Base-by-base conservation (phyloP, 352 stramenopile genomes). In the Globisporangium emineosum region DNA sequence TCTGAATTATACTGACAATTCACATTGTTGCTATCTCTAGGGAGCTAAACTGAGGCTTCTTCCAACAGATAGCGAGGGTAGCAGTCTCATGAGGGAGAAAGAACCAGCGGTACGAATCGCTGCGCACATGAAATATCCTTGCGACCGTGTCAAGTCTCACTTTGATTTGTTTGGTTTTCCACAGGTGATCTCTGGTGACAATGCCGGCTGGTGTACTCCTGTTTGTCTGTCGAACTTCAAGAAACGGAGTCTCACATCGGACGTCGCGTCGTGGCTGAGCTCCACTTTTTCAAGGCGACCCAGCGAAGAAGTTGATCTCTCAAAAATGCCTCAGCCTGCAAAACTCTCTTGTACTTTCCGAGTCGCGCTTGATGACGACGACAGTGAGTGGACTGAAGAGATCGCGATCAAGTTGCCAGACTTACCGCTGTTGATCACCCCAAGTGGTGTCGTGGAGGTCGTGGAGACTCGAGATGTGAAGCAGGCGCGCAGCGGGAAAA, bases 221-320 rank as follows among this genome's bases (percentile, higher is more conserved):
- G 68, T 86, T 12, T 86, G 75, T 30, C 27, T 88, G 23, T 70
- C 78, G 56, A 70, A 72, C 35, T 53, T 59, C 57, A 83, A 82
- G 47, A 76, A 81, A 43, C 73, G 73, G 52, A 86, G 75, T 32
- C 69, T 88, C 57, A 77, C 70, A 30, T 74, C 69, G 47, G 71
- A 75, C 63, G 64, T 88, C 1, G 77, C 76, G 19, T 84, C 72
- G n/a, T 88, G 78, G 78, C 66, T 88, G 59, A 84, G 66, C 21
- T 80, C 75, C 6, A 81, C 72, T 17, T 60, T 88, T 23, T 80
- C 73, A 17, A 70, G 70, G 32, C 72, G 69, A 17, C 54, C 73
- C 4, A 83, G 74, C 43, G 64, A 81, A 57, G 72, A 85, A 15
- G 23, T 73, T 10, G 76, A 54, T 3, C 4, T 23, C 12, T 33